Evolutionary conservation across 2,329 filamentous ascomycete genomes (phyloP).

Genomic region (Xylariaceae sp.): DNA sequence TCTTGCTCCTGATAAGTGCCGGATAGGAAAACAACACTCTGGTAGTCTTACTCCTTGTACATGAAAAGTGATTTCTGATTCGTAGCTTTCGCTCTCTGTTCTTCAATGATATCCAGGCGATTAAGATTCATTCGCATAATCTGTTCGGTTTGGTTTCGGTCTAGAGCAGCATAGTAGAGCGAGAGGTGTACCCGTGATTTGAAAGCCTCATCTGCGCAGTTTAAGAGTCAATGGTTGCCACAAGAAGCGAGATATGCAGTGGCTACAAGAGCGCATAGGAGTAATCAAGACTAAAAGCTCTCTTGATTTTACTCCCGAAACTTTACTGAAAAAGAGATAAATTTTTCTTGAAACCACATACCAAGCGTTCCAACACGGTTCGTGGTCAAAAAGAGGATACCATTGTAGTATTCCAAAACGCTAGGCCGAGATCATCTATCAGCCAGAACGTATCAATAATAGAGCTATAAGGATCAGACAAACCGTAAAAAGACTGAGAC

Average conservation of each 20-base stretch:
- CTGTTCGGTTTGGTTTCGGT: background rate
- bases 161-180: slow-evolving; percentile 37
- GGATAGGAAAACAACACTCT: too few species aligned
- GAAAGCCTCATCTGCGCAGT: slow-evolving; percentile 52
- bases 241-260: too few species aligned
- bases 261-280: too few species aligned
- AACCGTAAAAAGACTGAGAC: slow-evolving; percentile 7
- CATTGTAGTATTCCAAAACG: slow-evolving; percentile 44
- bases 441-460: background rate
- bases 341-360: too few species aligned
- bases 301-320: too few species aligned
- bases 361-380: slow-evolving; percentile 48
- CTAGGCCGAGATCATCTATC: too few species aligned
- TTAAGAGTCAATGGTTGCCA: too few species aligned
- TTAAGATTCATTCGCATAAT: slow-evolving; percentile 14
- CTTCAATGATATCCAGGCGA: background rate
- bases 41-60: too few species aligned
- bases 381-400: slow-evolving; percentile 50
- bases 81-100: background rate
- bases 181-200: slow-evolving; percentile 46
- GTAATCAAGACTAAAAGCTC: too few species aligned
- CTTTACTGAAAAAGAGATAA: too few species aligned
- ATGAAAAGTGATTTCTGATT: slow-evolving; percentile 1
- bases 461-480: background rate
- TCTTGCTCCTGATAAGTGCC: too few species aligned